A percentile compares a stretch with the other conserved stretches of the same genome.
phyloP scores from a whole-genome alignment of 2,329 filamentous ascomycete species.

The Saccharata proteae region DNA sequence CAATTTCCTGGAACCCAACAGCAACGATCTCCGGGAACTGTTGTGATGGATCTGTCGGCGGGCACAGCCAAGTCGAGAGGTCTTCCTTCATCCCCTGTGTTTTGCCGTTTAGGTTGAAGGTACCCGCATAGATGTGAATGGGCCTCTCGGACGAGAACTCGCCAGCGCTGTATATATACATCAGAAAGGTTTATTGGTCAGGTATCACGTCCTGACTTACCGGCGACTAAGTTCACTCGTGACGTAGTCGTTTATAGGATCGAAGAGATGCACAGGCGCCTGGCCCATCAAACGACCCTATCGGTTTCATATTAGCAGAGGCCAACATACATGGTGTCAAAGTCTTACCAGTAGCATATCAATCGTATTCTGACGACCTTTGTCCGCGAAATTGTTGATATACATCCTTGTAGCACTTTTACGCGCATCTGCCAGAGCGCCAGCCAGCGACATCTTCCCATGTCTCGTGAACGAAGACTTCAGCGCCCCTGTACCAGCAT shows the following conservation, averaged over 20 bases:
- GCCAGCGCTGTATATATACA: constrained; percentile 32
- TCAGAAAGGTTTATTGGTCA: not conserved
- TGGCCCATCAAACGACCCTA: constrained; percentile 70
- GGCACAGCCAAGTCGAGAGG: constrained; percentile 75
- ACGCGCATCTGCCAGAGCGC: constrained; percentile 84
- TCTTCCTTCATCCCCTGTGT: constrained; percentile 68
- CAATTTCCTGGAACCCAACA: constrained; percentile 94
- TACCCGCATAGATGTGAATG: constrained; percentile 75
- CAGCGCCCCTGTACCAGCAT: constrained; percentile 87
- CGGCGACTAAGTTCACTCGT: constrained; percentile 58
- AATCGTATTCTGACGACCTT: constrained; percentile 84
- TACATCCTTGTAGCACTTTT: constrained; percentile 92
- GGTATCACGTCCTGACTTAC: not conserved
- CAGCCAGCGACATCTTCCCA: constrained; percentile 91
- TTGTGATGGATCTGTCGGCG: constrained; percentile 43
- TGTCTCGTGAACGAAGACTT: constrained; percentile 91
- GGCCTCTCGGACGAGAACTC: constrained; percentile 66
- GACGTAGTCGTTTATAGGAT: constrained; percentile 89
- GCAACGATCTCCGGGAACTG: constrained; percentile 73
- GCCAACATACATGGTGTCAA: constrained; percentile 2
- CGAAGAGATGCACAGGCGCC: constrained; percentile 70
- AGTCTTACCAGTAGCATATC: constrained; percentile 58
- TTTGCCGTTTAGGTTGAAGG: constrained; percentile 89
- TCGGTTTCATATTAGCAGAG: no score
- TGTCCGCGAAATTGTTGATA: constrained; percentile 96